These are phyloP conservation scores for Cordyceps cateniannulata DNA, from an alignment of 2,329 filamentous ascomycete genomes.

Conservation along the genomic window DNA sequence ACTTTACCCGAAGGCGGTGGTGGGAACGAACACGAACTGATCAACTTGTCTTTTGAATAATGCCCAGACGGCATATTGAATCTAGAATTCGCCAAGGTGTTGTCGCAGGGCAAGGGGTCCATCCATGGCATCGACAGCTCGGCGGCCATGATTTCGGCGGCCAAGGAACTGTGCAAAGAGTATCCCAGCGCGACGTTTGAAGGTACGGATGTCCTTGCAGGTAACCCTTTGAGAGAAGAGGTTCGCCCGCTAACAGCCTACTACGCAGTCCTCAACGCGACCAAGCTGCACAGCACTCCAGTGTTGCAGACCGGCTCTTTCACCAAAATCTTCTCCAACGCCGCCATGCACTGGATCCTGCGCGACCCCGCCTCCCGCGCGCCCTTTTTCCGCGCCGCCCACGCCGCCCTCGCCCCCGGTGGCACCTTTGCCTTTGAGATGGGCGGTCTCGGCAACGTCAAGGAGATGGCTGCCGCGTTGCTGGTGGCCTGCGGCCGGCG, in stretches of 20 bases:
- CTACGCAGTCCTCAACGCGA: constrained; percentile 39
- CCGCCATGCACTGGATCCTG: constrained; percentile 63
- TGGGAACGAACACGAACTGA: not conserved
- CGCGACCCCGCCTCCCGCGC: constrained; percentile 34
- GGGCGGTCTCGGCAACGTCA: constrained; percentile 63
- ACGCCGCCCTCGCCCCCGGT: constrained; percentile 44
- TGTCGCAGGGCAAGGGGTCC: constrained; percentile 38
- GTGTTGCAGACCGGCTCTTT: constrained; percentile 32
- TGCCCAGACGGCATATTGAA: constrained; percentile 52
- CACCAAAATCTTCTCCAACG: constrained; percentile 59
- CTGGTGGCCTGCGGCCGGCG: constrained; percentile 46
- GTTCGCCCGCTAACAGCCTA: not conserved
- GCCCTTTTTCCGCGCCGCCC: constrained; percentile 47
- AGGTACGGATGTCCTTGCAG: constrained; percentile 23
- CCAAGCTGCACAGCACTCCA: constrained; percentile 28
- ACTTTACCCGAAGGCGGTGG: no score
- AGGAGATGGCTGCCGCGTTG: constrained; percentile 54
- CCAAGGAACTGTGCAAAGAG: constrained; percentile 34
- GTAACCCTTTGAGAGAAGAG: not conserved
- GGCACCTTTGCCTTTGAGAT: constrained; percentile 63
- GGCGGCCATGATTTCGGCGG: constrained; percentile 49
- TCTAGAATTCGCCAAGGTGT: constrained; percentile 41
- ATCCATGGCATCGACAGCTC: constrained; percentile 56
- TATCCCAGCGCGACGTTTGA: constrained; percentile 37
- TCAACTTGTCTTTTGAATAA: not conserved